Evolutionary conservation across 208 protist genomes (phyloP), one percentile per base, ranked within the genome.

Genomic region (Trypanosoma conorhini): DNA sequence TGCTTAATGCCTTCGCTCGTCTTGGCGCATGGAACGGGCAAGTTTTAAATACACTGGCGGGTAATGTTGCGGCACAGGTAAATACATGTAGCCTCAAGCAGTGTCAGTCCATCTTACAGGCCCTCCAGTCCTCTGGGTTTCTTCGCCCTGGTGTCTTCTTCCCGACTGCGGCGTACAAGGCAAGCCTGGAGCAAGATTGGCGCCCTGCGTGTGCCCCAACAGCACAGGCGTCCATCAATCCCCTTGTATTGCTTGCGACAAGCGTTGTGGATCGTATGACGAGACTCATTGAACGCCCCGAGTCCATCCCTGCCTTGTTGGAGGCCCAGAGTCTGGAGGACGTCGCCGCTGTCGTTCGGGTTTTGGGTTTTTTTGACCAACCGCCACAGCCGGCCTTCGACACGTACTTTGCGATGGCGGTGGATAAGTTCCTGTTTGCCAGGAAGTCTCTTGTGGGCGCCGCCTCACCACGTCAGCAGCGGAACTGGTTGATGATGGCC

Each of bases 21-120:
- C 84, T 91, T 31, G 86, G 87, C 7, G 80, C 88, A 21, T 91
- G 87, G 82, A 93, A 93, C 69, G 86, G 79, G 26, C 85, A 79
- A 0, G 67, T 93, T 33, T 66, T 95, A 60, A 76, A 74, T 48
- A 64, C 69, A 22, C 48, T 86, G 28, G 72, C 81, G 17, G 31
- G 58, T 50, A 83, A 81, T 63, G 79, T 85, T 44, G 70, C 75
- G 52, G 35, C 59, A 44, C 74, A 79, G 19, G 67, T 85, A 64
- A 40, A 33, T 17, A 64, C 70, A 24, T 85, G 82, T 61, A 72
- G 67, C 28, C 65, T 95, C 22, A 74, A 81, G 19, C 86, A 95
- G 64, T 91, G 83, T 74, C 74, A 83, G 64, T 67, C 73, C 12
- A 75, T 95, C 42, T 74, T 95, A 56, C 80, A 79, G 8, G 82